Evolutionary conservation across 345 rosid genomes (phyloP).

Genomic region (Brassica carinata): DNA sequence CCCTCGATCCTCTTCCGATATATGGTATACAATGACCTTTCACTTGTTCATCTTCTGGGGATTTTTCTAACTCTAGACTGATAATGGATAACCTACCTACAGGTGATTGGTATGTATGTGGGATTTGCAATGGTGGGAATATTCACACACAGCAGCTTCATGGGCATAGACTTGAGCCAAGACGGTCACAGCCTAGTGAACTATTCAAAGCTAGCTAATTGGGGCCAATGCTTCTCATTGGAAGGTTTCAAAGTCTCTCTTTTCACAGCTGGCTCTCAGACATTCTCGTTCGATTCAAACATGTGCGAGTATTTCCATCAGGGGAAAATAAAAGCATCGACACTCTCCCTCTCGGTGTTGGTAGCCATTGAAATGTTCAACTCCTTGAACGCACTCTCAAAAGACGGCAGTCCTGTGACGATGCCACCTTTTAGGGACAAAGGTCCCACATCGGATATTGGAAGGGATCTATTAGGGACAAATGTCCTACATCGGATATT

Average conservation of each 20-base stretch:
- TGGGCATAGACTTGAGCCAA: slow-evolving; percentile 84
- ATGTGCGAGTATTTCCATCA: slow-evolving; percentile 83
- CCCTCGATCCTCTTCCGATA: slow-evolving; percentile 96
- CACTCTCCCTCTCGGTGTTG: slow-evolving; percentile 86
- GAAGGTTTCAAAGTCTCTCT: slow-evolving; percentile 61
- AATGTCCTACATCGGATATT: no score
- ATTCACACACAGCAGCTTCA: slow-evolving; percentile 67
- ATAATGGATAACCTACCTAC: not conserved
- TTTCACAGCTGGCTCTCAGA: slow-evolving; percentile 74
- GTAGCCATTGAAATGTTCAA: slow-evolving; percentile 98
- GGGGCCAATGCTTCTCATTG: slow-evolving; percentile 87
- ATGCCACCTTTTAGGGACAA: slow-evolving; percentile 39
- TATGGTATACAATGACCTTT: slow-evolving; percentile 50
- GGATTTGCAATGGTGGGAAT: slow-evolving; percentile 92
- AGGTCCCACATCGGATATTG: no score
- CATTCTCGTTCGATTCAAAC: slow-evolving; percentile 50
- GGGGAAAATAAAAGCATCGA: slow-evolving; percentile 89
- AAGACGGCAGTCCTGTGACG: slow-evolving; percentile 66
- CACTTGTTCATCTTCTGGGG: no score
- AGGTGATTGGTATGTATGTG: slow-evolving; percentile 93
- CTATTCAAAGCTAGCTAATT: slow-evolving; percentile 76
- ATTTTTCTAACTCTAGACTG: no score
- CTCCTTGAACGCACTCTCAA: slow-evolving; percentile 88
- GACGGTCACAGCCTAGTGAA: slow-evolving; percentile 88
- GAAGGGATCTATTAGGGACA: no score